Evolutionary conservation across 441 rosid species (phyloP).

Genomic region (Euphorbia corollata): DNA sequence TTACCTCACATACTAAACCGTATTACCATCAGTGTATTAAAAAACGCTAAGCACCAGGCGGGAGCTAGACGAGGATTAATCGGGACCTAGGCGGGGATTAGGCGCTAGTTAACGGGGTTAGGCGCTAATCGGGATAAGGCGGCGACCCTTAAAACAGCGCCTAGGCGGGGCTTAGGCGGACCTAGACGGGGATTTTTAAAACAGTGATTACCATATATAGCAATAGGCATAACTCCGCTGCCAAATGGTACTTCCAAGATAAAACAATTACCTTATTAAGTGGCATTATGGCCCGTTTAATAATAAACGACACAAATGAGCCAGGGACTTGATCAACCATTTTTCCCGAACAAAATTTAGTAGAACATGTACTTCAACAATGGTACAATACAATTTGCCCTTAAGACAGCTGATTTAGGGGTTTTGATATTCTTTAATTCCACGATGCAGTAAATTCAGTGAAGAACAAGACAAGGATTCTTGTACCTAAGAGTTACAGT

Average conservation of each 20-base stretch:
- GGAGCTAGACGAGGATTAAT: no score
- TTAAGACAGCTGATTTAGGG: not conserved
- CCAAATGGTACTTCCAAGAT: not conserved
- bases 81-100: no score
- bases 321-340: not conserved
- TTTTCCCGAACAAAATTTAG: not conserved
- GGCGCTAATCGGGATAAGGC: no score
- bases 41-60: no score
- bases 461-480: conserved; percentile 18
- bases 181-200: no score
- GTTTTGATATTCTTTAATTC: not conserved
- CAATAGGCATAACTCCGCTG: not conserved
- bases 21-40: no score
- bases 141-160: no score
- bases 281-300: not conserved
- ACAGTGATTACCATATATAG: not conserved
- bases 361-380: not conserved
- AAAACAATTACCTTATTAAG: not conserved
- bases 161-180: no score
- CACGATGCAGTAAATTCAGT: not conserved
- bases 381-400: not conserved
- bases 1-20: no score
- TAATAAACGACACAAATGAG: not conserved
- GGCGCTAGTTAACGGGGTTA: no score
- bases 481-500: conserved; percentile 19